These are phyloP conservation scores for Calonectria montana DNA, from an alignment of 2,329 filamentous ascomycete genomes.

Conservation along the genomic window DNA sequence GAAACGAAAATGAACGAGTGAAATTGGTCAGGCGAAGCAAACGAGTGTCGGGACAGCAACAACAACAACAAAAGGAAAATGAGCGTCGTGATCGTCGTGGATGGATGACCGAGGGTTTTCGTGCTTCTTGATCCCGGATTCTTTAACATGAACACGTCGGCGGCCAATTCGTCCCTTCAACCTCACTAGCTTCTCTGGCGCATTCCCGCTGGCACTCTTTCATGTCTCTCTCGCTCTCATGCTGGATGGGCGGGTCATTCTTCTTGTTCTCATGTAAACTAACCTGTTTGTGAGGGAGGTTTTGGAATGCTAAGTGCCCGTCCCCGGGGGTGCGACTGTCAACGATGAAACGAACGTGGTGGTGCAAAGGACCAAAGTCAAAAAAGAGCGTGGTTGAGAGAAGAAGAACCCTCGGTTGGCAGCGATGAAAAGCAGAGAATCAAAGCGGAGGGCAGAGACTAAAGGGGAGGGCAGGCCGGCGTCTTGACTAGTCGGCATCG, in stretches of 20 bases:
- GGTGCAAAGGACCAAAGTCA: constrained; percentile 34
- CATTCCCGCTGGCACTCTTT: background rate
- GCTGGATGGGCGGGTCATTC: background rate
- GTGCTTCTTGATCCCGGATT: background rate
- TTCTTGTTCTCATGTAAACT: constrained; percentile 22
- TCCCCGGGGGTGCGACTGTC: constrained; percentile 40
- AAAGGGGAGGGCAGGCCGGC: constrained; percentile 41
- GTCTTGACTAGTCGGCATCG: constrained; percentile 33
- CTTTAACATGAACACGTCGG: background rate
- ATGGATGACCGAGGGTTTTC: background rate
- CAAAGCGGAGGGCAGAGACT: constrained; percentile 39
- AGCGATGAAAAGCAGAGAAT: constrained; percentile 44
- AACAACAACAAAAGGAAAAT: constrained; percentile 9
- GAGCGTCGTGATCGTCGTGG: constrained; percentile 15
- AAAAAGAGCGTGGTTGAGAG: constrained; percentile 66
- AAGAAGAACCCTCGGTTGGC: constrained; percentile 64
- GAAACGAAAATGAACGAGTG: constrained; percentile 6
- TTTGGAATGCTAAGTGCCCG: constrained; percentile 33
- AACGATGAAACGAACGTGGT: constrained; percentile 46
- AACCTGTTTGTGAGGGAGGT: constrained; percentile 35
- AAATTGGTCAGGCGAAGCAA: background rate
- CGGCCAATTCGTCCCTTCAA: background rate
- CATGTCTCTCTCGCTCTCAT: constrained; percentile 16
- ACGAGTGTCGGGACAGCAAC: background rate
- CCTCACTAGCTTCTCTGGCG: background rate